Evolutionary conservation across 768 basidiomycete genomes (phyloP), one percentile per base, ranked within the genome.

Genomic region (Mycena vitilis): DNA sequence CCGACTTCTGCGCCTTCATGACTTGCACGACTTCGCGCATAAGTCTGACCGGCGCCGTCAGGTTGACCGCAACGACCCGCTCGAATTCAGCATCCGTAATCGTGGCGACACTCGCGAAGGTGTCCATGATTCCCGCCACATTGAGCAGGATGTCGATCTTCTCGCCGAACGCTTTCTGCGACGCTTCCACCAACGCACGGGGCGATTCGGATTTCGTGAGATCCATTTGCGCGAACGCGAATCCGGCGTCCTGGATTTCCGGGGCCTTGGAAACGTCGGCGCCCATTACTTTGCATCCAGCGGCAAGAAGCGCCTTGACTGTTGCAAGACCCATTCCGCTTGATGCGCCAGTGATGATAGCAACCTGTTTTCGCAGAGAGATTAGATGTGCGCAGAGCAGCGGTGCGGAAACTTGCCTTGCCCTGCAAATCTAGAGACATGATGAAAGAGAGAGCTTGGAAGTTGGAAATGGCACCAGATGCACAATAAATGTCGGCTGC

Each of bases 81-180:
- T 56, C 54, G 8, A 40, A 56, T 23, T 56, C 54, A 15, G 54
- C 54, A 13, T 56, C 38, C 10, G 54, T 56, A 4, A 56, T 12
- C 9, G 54, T 56, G 8, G 54, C 54, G 0, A 23, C 54, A 12
- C 38, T 40, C 9, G 54, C 22, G 12, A 40, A 40, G 4, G 54
- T 6, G 54, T 56, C 54, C 54, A 56, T 56, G 16, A 56, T 40
- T 2, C 54, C 54, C 2, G 54, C 54, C 0, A 56, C 54, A 56
- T 56, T 56, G 7, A 56, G 54, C 37, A 56, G 54, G 54, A 56
- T 56, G 20, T 56, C 54, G 38, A 56, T 56, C 38, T 56, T 56
- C n/a, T 40, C 54, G 20, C 54, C 54, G 38, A 56, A 56, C 11
- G 38, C 12, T 38, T 56, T 40, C 54, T 42, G 54, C 2, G 10